A percentile compares a stretch with the other conserved stretches of the same genome.
Evolutionary conservation across 345 rosid species (phyloP).

Genomic region (Toxicodendron radicans): DNA sequence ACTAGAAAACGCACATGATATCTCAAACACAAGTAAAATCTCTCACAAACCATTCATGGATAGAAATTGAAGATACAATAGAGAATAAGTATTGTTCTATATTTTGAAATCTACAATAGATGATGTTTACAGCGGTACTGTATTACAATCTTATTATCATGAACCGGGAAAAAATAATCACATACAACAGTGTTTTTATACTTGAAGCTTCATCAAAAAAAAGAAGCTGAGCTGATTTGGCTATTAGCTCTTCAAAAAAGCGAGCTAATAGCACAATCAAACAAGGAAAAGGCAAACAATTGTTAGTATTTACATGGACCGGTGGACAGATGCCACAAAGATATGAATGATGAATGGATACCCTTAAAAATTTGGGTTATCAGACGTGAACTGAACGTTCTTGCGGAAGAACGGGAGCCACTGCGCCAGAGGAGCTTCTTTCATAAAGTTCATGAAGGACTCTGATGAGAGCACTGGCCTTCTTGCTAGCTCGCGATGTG

Average conservation of each 20-base stretch:
- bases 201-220: conserved; percentile 40
- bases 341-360: neutral
- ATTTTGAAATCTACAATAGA: neutral
- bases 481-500: conserved; percentile 66
- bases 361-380: conserved; percentile 48
- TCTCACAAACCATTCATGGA: neutral
- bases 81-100: neutral
- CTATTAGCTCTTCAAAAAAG: conserved; percentile 46
- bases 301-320: conserved; percentile 26
- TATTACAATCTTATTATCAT: conserved; percentile 1
- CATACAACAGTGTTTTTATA: conserved; percentile 12
- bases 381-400: conserved; percentile 56
- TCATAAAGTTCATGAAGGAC: conserved; percentile 71
- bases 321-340: conserved; percentile 8
- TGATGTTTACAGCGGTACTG: neutral
- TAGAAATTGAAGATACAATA: neutral
- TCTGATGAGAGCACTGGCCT: conserved; percentile 63
- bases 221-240: conserved; percentile 37
- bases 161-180: conserved; percentile 20
- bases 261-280: conserved; percentile 32
- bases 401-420: conserved; percentile 37
- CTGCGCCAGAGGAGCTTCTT: conserved; percentile 37
- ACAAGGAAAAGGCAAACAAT: conserved; percentile 17
- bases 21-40: conserved; percentile 25
- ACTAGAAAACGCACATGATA: conserved; percentile 40